phyloP scores from a whole-genome alignment of 1,284 basidiomycete species.

The Tremellales sp. region DNA sequence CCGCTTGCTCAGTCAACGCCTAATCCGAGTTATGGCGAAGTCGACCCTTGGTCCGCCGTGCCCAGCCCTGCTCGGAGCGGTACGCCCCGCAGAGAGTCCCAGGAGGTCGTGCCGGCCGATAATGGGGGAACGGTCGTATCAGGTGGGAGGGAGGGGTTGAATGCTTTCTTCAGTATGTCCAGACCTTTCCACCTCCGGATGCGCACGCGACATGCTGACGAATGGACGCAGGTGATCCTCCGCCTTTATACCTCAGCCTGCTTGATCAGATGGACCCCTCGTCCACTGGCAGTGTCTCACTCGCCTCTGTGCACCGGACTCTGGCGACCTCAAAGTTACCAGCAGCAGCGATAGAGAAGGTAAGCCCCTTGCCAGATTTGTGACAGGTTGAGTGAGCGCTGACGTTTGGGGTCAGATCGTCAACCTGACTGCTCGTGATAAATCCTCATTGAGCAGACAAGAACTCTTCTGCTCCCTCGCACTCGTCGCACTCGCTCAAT shows the following conservation, averaged over 20 bases:
- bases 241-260: conserved; percentile 67
- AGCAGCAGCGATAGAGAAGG: conserved; percentile 74
- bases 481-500: conserved; percentile 72
- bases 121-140: background rate
- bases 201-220: conserved; percentile 45
- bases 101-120: conserved; percentile 4
- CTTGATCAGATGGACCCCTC: conserved; percentile 66
- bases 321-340: conserved; percentile 69
- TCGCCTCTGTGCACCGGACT: conserved; percentile 73
- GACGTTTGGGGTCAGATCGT: conserved; percentile 26
- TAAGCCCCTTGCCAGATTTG: conserved; percentile 42
- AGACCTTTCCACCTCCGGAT: background rate
- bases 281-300: conserved; percentile 67
- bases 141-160: conserved; percentile 19
- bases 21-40: conserved; percentile 53
- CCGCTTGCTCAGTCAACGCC: conserved; percentile 33
- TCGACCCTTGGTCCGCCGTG: conserved; percentile 81
- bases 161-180: conserved; percentile 32
- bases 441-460: conserved; percentile 61
- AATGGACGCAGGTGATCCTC: conserved; percentile 63
- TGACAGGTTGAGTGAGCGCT: background rate
- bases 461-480: conserved; percentile 86
- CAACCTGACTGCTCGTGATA: conserved; percentile 32
- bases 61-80: conserved; percentile 57
- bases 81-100: conserved; percentile 16